Percentiles rank a stretch among this genome's conserved stretches.
These are phyloP conservation scores for Paracamarosporium sp. DNA, from an alignment of 2,329 filamentous ascomycete genomes.

Conservation along the genomic window DNA sequence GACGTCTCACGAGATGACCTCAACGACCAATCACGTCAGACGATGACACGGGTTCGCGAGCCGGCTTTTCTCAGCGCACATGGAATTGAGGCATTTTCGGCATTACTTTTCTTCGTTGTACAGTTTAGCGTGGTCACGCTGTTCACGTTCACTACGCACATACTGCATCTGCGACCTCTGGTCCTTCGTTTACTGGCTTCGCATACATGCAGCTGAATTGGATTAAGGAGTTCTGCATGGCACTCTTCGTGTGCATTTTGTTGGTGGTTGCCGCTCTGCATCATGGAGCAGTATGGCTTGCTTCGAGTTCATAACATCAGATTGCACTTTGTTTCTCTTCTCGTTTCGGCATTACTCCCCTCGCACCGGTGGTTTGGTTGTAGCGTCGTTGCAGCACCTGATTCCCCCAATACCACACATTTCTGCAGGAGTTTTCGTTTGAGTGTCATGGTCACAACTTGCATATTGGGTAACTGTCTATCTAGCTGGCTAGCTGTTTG, in stretches of 20 bases:
- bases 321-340: slow-evolving; percentile 1
- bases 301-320: background rate
- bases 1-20: slow-evolving; percentile 2
- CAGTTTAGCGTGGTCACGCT: background rate
- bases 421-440: slow-evolving; percentile 1
- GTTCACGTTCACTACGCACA: slow-evolving; percentile 1
- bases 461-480: slow-evolving; percentile 13
- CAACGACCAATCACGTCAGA: slow-evolving; percentile 1
- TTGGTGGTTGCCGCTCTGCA: slow-evolving; percentile 2
- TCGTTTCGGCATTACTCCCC: slow-evolving; percentile 4
- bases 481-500: no score
- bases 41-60: background rate
- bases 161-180: background rate
- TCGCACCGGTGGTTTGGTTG: background rate
- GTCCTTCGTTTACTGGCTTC: slow-evolving; percentile 2
- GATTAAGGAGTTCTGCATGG: slow-evolving; percentile 7
- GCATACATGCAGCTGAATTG: slow-evolving; percentile 1
- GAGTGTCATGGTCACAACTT: background rate
- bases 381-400: slow-evolving; percentile 7
- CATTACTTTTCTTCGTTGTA: background rate
- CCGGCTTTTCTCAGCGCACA: background rate
- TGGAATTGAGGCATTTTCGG: background rate
- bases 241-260: background rate
- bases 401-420: slow-evolving; percentile 5
- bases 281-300: background rate